These are phyloP conservation scores for Ormosia emarginata DNA, from an alignment of 306 rosid species.

Conservation along the genomic window DNA sequence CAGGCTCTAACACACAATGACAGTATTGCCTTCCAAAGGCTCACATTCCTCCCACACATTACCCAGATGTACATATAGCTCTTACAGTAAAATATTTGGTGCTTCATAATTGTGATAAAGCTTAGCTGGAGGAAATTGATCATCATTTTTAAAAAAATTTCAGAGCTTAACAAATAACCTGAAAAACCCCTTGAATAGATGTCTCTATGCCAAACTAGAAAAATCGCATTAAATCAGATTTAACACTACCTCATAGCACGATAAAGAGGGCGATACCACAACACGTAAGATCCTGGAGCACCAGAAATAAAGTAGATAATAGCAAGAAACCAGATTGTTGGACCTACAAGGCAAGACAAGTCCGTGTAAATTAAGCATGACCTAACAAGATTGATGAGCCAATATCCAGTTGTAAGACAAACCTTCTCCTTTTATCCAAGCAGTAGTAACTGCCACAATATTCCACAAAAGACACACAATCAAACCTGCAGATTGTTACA, in stretches of 20 bases:
- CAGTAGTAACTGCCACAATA: constrained; percentile 67
- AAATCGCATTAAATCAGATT: not conserved
- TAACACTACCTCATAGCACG: constrained; percentile 83
- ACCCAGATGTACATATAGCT: not conserved
- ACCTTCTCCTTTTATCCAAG: constrained; percentile 94
- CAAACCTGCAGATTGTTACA: constrained; percentile 59
- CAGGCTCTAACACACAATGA: no score
- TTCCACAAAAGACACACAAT: constrained; percentile 74
- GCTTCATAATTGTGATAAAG: constrained; percentile 21
- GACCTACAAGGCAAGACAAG: constrained; percentile 51
- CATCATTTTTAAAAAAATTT: not conserved
- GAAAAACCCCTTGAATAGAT: constrained; percentile 17
- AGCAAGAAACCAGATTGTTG: constrained; percentile 82
- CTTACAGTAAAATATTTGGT: not conserved
- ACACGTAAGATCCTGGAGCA: constrained; percentile 71
- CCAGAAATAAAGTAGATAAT: constrained; percentile 70
- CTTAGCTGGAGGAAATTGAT: not conserved
- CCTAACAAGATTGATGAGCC: not conserved
- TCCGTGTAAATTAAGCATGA: constrained; percentile 19
- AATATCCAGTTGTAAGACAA: constrained; percentile 17
- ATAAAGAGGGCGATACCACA: constrained; percentile 99
- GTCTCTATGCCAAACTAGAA: constrained; percentile 17
- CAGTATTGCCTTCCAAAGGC: constrained; percentile 3
- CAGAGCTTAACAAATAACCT: not conserved
- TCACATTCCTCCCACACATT: constrained; percentile 12